Evolutionary conservation across 2,329 filamentous ascomycete genomes (phyloP), one percentile per base, ranked within the genome.

Genomic region (Talaromyces sp.): DNA sequence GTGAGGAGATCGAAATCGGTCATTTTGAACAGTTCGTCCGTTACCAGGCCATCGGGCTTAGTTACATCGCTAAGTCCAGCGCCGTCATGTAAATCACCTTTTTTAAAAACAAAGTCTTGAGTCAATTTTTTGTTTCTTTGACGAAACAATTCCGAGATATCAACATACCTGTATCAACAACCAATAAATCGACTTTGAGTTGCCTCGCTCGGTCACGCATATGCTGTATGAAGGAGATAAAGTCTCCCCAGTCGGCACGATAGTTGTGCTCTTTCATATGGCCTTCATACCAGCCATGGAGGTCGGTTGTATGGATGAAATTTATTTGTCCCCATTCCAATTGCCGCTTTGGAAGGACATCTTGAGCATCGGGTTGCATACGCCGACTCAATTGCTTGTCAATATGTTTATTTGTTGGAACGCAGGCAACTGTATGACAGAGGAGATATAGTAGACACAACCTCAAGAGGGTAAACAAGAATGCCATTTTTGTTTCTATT

Each of bases 191-290:
- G 6, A 87, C 85, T 10, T 81, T 80, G 64, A 86, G 75, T 13
- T 80, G 75, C 21, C 76, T 74, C 4, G 86, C 85, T 65, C 82
- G 84, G 59, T 81, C 73, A 70, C 83, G 84, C 83, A 88, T 86
- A 63, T 81, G 81, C 55, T 78, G 80, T 13, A 81, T 78, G 67
- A 88, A 87, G 58, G 82, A 82, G 49, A 84, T 83, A 70, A 83
- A 87, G 69, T 88, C 86, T 26, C 86, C 86, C 84, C 85, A 88
- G 67, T 88, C 86, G 1, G 84, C 85, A 46, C 85, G 84, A 63
- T 86, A 87, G 67, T 86, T 86, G 65, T 79, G 76, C 71, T 87
- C 83, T 65, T 86, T 85, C 63, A 87, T 69, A 67, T 86, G 82
- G 3, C 83, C 82, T 66, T 84, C 81, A 19, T 86, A 76, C 84